Base-by-base conservation (phyloP, 2,329 filamentous ascomycete species). In the Pestalotiopsis sp. region DNA sequence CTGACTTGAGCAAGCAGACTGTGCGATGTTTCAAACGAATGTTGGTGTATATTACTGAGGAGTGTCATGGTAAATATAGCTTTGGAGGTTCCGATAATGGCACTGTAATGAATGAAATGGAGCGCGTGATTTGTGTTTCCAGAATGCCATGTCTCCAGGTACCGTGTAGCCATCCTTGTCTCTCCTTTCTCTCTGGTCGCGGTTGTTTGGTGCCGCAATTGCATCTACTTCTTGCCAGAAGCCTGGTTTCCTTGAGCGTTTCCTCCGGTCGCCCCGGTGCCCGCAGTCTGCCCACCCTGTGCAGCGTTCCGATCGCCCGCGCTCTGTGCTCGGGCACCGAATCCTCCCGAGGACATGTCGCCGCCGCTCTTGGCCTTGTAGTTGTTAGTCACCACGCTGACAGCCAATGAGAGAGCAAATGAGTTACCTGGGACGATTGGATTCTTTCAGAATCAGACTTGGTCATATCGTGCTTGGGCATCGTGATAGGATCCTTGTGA, bases 281-380 rank as follows among this genome's bases (percentile, higher is more conserved):
- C 57, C 57, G 3, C 1, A 27, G 14, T 6, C 31, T 67, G 58
- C 31, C 57, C 61, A 14, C 41, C 41, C 41, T 52, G 45, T 52
- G 57, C 23, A 36, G 72, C 68, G 52, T 75, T 71, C 7, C 69
- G 67, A 41, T 68, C 73, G 0, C 63, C 72, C 12, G 70, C 70
- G 1, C 62, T 27, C 63, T 75, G 71, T 7, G 71, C 70, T n/a
- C 70, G 67, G n/a, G 74, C 68, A 5, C 71, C 61, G 20, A 73
- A 72, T 6, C 73, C 68, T 2, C 64, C 65, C 1, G 70, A 71
- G 2, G 64, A 63, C 72, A 71, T 73, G 39, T 74, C 70, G 58
- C 69, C 63, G 38, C 73, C 70, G 23, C 58, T 20, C 13, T 57
- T 71, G 11, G 68, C 72, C 73, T 76, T 20, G 2, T 20, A n/a